Evolutionary conservation across 2,329 filamentous ascomycete species (phyloP).

Genomic region (Aspergillus phoenicis): DNA sequence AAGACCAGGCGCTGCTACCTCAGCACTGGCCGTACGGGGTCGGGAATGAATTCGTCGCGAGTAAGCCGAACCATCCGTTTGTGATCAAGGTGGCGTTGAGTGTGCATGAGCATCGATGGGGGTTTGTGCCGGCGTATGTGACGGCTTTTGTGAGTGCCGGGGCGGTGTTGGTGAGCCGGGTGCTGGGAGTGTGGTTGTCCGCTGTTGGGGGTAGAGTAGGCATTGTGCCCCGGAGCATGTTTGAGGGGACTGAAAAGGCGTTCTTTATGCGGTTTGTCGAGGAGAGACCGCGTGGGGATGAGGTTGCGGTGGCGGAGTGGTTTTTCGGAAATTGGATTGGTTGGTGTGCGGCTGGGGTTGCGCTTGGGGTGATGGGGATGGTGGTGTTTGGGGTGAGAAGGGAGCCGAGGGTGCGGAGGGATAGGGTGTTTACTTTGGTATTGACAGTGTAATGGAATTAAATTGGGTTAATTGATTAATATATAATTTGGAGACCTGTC

Average conservation of each 20-base stretch:
- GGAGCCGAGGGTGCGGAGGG: neutral
- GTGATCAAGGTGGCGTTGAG: conserved; percentile 4
- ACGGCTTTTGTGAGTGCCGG: neutral
- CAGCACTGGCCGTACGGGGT: conserved; percentile 1
- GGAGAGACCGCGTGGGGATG: neutral
- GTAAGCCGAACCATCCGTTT: neutral
- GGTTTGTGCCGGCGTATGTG: neutral
- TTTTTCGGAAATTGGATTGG: neutral
- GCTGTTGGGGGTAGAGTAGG: neutral
- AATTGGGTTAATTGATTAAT: neutral
- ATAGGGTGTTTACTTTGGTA: too few species aligned
- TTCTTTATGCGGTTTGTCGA: neutral
- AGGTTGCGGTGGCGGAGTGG: neutral
- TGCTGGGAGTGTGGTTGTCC: neutral
- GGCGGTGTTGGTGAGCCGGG: neutral
- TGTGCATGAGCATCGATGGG: neutral
- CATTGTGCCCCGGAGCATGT: neutral
- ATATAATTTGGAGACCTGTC: neutral
- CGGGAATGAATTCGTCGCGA: neutral
- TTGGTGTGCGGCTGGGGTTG: neutral
- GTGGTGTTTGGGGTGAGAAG: neutral
- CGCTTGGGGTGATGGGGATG: neutral
- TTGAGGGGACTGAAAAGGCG: neutral
- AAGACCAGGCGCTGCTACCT: neutral
- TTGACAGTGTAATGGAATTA: too few species aligned